These are phyloP conservation scores for Aspergillus bombycis DNA, from an alignment of 2,329 filamentous ascomycete species.

Conservation along the genomic window DNA sequence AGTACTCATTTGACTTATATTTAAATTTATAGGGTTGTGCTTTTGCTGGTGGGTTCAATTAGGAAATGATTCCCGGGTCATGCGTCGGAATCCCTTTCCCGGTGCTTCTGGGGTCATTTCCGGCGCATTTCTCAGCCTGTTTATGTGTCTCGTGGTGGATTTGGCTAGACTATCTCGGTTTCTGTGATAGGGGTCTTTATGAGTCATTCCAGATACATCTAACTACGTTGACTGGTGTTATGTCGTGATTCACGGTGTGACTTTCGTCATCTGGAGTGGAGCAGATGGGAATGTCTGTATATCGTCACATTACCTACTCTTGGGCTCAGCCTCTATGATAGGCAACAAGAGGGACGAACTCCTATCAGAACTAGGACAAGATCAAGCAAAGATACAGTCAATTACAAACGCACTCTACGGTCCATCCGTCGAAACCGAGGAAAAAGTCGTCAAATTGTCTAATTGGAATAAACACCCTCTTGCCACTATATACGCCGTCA, in stretches of 20 bases:
- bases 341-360: no score
- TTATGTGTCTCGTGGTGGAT: background rate
- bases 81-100: background rate
- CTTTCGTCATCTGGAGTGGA: background rate
- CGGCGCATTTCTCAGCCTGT: background rate
- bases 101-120: background rate
- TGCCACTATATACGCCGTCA: conserved; percentile 2
- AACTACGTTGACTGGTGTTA: no score
- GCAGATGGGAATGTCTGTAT: no score
- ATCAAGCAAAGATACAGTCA: no score
- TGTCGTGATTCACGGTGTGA: background rate
- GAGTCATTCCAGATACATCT: background rate
- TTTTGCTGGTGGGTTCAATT: background rate
- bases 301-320: no score
- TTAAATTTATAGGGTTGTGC: background rate
- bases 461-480: background rate
- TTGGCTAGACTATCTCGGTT: background rate
- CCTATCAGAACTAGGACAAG: no score
- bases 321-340: no score
- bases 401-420: no score
- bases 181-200: background rate
- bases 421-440: background rate
- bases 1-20: background rate
- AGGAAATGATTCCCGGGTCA: background rate
- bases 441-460: background rate